Base-by-base conservation (phyloP, 108 stramenopile genomes). In the Epithemia pelagica region DNA sequence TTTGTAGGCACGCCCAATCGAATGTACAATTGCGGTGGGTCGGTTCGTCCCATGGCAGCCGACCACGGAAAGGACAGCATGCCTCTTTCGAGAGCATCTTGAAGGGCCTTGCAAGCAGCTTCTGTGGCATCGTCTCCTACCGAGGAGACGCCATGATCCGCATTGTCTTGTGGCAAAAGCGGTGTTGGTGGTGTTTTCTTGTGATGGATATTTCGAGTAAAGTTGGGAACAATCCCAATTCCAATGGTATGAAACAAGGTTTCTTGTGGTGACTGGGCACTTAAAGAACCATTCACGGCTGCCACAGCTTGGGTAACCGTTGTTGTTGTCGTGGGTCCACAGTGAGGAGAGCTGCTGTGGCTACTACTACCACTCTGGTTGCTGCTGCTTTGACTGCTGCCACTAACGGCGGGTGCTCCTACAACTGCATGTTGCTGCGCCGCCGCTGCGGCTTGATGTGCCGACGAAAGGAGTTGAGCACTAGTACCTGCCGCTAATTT, bases 21-120 rank as follows among this genome's bases (percentile, higher is more conserved):
- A 18, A 83, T 63, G 25, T 68, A 52, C 31, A 79, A 64, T 54
- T 71, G 75, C 22, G 70, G 69, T 2, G 24, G 29, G 28, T 28
- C 27, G 29, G 20, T 21, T 2, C 24, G 30, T 46, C 15, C 10
- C 15, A 10, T 5, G 5, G 5, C 10, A 10, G 37, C 5, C 5
- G 37, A 46, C 5, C 5, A 46, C 10, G 37, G 37, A 30, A 78
- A 61, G 27, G 70, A 68, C 22, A 79, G 33, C 1, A 54, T 67
- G 24, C 58, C 65, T 61, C 82, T 51, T n/a, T 64, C 70, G 70
- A 83, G 66, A 32, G 78, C 73, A 76, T 83, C 82, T n/a, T 63
- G 69, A 2, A 83, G 32, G 27, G 82, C 82, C 22, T 73, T 64
- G 5, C 59, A 25, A 21, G 78, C 62, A 20, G 82, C 78, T 26